Conservation (phyloP, 2,329 filamentous ascomycete genomes). For the Xylariaceae sp. region DNA sequence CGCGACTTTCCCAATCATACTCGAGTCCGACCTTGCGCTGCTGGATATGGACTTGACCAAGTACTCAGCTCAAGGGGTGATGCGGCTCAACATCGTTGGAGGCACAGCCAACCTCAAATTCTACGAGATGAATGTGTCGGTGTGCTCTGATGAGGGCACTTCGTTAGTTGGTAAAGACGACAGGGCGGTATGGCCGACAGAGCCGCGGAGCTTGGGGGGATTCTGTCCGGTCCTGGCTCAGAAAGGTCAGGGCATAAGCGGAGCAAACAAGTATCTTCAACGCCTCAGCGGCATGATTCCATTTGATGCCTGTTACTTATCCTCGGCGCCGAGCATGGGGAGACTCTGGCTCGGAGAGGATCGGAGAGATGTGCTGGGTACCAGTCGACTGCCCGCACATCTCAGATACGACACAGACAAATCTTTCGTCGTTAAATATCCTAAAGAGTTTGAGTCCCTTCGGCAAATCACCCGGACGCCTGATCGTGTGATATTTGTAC, state of each 20-base stretch:
- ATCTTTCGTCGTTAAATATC: conserved; percentile 23
- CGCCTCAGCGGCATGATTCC: conserved; percentile 42
- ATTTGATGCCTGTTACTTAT: conserved; percentile 41
- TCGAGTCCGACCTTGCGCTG: conserved; percentile 33
- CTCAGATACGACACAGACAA: conserved; percentile 27
- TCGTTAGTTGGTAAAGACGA: conserved; percentile 31
- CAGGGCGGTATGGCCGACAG: conserved; percentile 25
- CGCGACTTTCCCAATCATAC: conserved; percentile 40
- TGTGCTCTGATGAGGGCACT: conserved; percentile 26
- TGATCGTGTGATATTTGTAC: conserved; percentile 30
- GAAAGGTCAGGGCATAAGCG: not conserved
- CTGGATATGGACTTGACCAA: conserved; percentile 33
- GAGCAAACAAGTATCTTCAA: conserved; percentile 13
- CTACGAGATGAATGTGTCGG: conserved; percentile 36
- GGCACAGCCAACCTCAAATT: conserved; percentile 22
- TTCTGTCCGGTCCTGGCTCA: conserved; percentile 31
- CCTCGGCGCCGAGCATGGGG: conserved; percentile 37
- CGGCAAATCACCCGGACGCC: conserved; percentile 24
- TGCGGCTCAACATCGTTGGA: conserved; percentile 22
- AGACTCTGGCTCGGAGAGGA: conserved; percentile 41
- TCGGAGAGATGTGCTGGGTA: conserved; percentile 42
- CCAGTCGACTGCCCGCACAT: conserved; percentile 38
- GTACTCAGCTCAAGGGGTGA: conserved; percentile 38
- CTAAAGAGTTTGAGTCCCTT: conserved; percentile 19
- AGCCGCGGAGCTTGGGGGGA: conserved; percentile 26